These are phyloP conservation scores for Rhizopus delemar DNA, from an alignment of 371 early-diverging fungal genomes.

Conservation along the genomic window DNA sequence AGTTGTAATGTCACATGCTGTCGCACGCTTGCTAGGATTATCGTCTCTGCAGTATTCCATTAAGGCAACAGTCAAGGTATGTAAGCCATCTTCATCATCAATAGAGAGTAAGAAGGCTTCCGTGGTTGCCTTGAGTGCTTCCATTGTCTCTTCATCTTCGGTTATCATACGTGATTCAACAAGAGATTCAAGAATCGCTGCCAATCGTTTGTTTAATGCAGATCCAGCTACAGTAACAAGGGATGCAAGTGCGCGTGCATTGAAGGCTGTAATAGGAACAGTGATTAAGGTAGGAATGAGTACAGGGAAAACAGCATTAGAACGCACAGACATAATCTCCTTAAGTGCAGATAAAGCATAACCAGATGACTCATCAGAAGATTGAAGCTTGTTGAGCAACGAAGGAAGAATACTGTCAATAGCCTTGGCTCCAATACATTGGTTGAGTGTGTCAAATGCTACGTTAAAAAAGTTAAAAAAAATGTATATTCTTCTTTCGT, in stretches of 20 bases:
- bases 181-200: slow-evolving; percentile 77
- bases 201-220: slow-evolving; percentile 80
- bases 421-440: slow-evolving; percentile 85
- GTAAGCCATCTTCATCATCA: slow-evolving; percentile 78
- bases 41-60: slow-evolving; percentile 67
- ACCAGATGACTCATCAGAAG: slow-evolving; percentile 62
- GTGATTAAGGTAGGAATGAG: slow-evolving; percentile 89
- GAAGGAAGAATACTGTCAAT: slow-evolving; percentile 91
- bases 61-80: slow-evolving; percentile 68
- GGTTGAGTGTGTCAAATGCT: slow-evolving; percentile 92
- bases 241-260: slow-evolving; percentile 88
- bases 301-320: slow-evolving; percentile 95
- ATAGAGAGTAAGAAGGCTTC: slow-evolving; percentile 68
- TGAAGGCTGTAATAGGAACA: slow-evolving; percentile 87
- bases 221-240: slow-evolving; percentile 91
- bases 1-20: slow-evolving; percentile 62
- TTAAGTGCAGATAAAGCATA: slow-evolving; percentile 92
- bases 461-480: slow-evolving; percentile 16
- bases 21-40: slow-evolving; percentile 52
- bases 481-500: background rate
- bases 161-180: slow-evolving; percentile 69
- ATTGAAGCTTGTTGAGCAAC: slow-evolving; percentile 78
- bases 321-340: slow-evolving; percentile 94
- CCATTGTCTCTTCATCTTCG: slow-evolving; percentile 68
- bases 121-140: slow-evolving; percentile 69